phyloP scores from a whole-genome alignment of 2,329 filamentous ascomycete species.

The Magnaporthiopsis incrustans region DNA sequence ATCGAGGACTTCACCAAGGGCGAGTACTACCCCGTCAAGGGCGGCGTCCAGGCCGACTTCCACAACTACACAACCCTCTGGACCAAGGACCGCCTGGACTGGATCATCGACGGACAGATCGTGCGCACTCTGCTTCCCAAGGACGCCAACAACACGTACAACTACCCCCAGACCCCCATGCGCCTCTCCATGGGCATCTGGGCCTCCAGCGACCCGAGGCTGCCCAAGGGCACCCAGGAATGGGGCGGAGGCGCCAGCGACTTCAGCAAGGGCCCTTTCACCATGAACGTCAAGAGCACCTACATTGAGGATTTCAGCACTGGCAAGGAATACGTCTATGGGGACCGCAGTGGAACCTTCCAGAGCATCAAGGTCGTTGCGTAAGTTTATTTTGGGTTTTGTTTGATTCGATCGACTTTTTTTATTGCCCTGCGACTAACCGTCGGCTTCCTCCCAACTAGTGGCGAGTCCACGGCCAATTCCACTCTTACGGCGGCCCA shows the following conservation, averaged over 20 bases:
- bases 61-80: constrained; percentile 74
- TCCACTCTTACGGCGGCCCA: constrained; percentile 33
- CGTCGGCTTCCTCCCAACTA: constrained; percentile 16
- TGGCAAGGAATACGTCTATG: constrained; percentile 17
- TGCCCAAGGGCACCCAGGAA: constrained; percentile 42
- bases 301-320: constrained; percentile 28
- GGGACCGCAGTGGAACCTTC: constrained; percentile 11
- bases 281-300: constrained; percentile 51
- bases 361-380: constrained; percentile 12
- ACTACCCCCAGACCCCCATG: constrained; percentile 73
- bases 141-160: constrained; percentile 52
- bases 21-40: constrained; percentile 45
- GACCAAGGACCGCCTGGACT: constrained; percentile 59
- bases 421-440: background rate
- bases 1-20: constrained; percentile 41
- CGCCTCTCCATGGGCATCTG: constrained; percentile 60
- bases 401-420: background rate
- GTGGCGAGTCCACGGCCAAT: constrained; percentile 49
- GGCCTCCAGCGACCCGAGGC: constrained; percentile 50
- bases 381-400: constrained; percentile 1
- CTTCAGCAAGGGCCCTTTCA: constrained; percentile 48
- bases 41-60: constrained; percentile 49
- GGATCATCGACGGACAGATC: constrained; percentile 59
- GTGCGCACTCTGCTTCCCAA: constrained; percentile 55
- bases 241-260: constrained; percentile 53